Percentiles rank a stretch among this genome's conserved stretches.
Conservation (phyloP, 257 asterid species). For the Ilex aquifolium region DNA sequence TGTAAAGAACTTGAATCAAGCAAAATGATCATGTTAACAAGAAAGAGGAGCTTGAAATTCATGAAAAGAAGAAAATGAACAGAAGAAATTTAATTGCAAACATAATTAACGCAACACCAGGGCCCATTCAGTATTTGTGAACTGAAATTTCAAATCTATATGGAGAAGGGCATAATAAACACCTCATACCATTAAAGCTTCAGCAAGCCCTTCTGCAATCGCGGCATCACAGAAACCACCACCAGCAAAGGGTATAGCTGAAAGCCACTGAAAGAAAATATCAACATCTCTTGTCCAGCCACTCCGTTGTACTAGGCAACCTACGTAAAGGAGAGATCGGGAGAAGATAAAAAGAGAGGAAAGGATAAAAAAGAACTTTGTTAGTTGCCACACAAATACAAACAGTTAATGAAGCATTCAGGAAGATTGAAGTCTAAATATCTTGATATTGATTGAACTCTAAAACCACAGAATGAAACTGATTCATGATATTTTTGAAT, state of each 20-base stretch:
- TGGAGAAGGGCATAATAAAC: constrained; percentile 2
- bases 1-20: no score
- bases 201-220: constrained; percentile 93
- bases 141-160: not conserved
- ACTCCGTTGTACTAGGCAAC: constrained; percentile 71
- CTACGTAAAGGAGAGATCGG: constrained; percentile 32
- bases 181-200: constrained; percentile 68
- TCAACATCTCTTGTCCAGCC: constrained; percentile 92
- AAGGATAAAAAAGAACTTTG: not conserved
- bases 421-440: no score
- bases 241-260: constrained; percentile 71
- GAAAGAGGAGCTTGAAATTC: constrained; percentile 5
- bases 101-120: no score
- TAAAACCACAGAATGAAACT: no score
- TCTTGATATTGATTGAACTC: no score
- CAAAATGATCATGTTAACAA: not conserved
- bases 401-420: not conserved
- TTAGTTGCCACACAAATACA: not conserved
- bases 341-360: not conserved
- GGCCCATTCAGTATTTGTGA: no score
- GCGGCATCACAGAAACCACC: constrained; percentile 95
- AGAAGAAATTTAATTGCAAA: not conserved
- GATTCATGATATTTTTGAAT: no score
- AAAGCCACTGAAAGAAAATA: constrained; percentile 81
- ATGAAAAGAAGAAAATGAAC: constrained; percentile 2